These are phyloP conservation scores for Acer saccharum DNA, from an alignment of 345 rosid genomes.

Conservation along the genomic window DNA sequence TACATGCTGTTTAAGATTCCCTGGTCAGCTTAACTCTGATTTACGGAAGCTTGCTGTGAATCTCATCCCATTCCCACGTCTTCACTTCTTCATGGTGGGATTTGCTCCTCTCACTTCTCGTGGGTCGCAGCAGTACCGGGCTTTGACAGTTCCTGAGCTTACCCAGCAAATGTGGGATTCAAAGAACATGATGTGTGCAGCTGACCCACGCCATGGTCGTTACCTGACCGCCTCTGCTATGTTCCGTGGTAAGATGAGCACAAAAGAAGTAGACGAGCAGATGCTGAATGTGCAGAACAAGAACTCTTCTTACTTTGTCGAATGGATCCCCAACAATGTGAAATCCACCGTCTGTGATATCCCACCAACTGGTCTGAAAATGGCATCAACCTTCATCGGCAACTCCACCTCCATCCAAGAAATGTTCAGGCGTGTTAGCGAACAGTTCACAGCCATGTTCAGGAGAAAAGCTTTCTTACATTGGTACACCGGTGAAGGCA, in stretches of 20 bases:
- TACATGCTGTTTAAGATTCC: conserved; percentile 47
- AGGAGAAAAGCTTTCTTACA: conserved; percentile 51
- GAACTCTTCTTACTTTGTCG: conserved; percentile 48
- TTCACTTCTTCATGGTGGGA: conserved; percentile 81
- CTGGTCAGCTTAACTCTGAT: conserved; percentile 49
- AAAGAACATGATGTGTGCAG: conserved; percentile 85
- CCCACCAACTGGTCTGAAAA: conserved; percentile 71
- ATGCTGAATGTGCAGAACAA: conserved; percentile 50
- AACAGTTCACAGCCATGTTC: conserved; percentile 55
- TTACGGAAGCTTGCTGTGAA: conserved; percentile 51
- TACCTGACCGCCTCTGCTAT: conserved; percentile 75
- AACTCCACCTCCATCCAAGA: conserved; percentile 78
- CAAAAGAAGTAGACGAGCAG: conserved; percentile 68
- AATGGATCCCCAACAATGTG: conserved; percentile 62
- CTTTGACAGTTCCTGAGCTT: conserved; percentile 73
- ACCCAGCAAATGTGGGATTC: conserved; percentile 88
- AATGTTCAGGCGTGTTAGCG: conserved; percentile 79
- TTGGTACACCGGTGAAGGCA: conserved; percentile 47
- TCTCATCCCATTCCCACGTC: conserved; percentile 73
- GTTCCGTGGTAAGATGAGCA: conserved; percentile 84
- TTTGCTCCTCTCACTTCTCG: conserved; percentile 86
- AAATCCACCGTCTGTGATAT: conserved; percentile 80
- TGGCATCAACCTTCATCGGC: conserved; percentile 74
- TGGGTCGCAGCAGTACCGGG: conserved; percentile 73
- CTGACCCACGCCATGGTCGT: conserved; percentile 73